These are phyloP conservation scores for Penicillium occitanis DNA, from an alignment of 2,329 filamentous ascomycete genomes.

Conservation along the genomic window DNA sequence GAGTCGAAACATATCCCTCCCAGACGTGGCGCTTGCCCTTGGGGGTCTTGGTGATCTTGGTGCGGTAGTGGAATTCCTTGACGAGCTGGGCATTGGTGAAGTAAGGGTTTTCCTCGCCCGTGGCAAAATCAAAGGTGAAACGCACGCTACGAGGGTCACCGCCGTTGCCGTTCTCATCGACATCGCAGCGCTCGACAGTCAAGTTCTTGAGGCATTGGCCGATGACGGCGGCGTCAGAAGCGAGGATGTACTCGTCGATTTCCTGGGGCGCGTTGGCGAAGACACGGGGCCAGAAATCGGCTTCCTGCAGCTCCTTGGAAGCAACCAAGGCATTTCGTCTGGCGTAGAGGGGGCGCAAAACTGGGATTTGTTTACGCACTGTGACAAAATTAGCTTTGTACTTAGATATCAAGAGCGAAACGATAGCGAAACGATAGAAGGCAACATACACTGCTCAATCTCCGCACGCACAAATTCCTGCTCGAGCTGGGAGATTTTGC, in stretches of 20 bases:
- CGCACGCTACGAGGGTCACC: constrained; percentile 73
- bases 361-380: constrained; percentile 72
- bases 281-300: constrained; percentile 92
- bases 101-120: constrained; percentile 65
- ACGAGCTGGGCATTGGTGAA: constrained; percentile 76
- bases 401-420: background rate
- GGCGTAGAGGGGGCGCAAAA: constrained; percentile 70
- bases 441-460: constrained; percentile 71
- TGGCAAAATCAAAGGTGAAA: constrained; percentile 72
- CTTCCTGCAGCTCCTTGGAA: constrained; percentile 57
- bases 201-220: constrained; percentile 66
- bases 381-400: constrained; percentile 21
- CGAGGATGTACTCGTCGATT: constrained; percentile 84
- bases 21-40: constrained; percentile 56
- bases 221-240: constrained; percentile 69
- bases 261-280: constrained; percentile 83
- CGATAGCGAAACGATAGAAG: background rate
- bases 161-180: constrained; percentile 59
- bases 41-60: constrained; percentile 49
- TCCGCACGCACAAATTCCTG: constrained; percentile 81
- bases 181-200: constrained; percentile 76
- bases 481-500: constrained; percentile 73
- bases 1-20: constrained; percentile 80
- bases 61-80: constrained; percentile 90
- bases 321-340: constrained; percentile 70